Conservation (phyloP, 2,329 filamentous ascomycete species). For the Berkeleyomyces rouxiae region DNA sequence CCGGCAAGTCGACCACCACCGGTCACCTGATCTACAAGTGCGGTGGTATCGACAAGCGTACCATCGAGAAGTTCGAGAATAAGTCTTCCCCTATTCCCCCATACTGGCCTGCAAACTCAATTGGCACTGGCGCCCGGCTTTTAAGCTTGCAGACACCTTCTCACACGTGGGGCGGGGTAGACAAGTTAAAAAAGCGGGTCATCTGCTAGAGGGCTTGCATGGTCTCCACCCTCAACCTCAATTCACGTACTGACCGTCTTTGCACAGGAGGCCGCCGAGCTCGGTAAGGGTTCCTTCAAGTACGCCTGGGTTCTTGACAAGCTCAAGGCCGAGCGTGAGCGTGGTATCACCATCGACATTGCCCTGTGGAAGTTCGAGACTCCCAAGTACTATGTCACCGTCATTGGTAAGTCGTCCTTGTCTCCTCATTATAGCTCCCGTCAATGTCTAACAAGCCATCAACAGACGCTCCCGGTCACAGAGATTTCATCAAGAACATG, state of each 20-base stretch:
- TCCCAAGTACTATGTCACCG: slow-evolving; percentile 91
- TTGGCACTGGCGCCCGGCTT: not conserved
- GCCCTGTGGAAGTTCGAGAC: slow-evolving; percentile 99
- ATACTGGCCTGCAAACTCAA: not conserved
- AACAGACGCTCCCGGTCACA: slow-evolving; percentile 88
- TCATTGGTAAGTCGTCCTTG: slow-evolving; percentile 55
- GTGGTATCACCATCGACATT: slow-evolving; percentile 99
- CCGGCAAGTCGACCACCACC: slow-evolving; percentile 93
- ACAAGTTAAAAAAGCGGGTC: not conserved
- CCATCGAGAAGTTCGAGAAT: slow-evolving; percentile 99
- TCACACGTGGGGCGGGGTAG: not conserved
- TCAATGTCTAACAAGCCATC: not conserved
- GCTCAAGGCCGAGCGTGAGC: slow-evolving; percentile 99
- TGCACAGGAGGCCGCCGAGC: slow-evolving; percentile 82
- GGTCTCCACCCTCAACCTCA: slow-evolving; percentile 1
- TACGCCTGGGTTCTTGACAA: slow-evolving; percentile 99
- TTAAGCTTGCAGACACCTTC: not conserved
- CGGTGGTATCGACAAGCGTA: slow-evolving; percentile 99
- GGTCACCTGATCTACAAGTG: slow-evolving; percentile 99
- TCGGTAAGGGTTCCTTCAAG: slow-evolving; percentile 99
- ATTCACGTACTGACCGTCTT: slow-evolving; percentile 13
- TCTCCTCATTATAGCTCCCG: not conserved
- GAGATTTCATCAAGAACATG: slow-evolving; percentile 99
- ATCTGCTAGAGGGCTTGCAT: not conserved
- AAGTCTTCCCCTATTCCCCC: slow-evolving; percentile 23